Evolutionary conservation across 2,329 filamentous ascomycete species (phyloP).

Genomic region (Colletotrichum plurivorum): DNA sequence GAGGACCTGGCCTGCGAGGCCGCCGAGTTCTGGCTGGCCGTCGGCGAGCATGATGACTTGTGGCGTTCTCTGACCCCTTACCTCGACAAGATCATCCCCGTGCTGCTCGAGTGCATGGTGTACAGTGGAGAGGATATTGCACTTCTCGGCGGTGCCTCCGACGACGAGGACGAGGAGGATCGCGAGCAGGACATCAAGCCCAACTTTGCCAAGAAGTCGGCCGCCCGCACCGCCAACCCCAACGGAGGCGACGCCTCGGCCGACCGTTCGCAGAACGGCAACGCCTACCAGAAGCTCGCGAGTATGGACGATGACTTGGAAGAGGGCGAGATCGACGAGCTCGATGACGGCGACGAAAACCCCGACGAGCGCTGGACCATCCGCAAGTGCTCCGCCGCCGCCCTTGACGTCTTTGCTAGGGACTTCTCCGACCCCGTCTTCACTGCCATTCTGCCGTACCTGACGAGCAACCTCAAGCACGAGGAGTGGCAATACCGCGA

Average conservation of each 20-base stretch:
- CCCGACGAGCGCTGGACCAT: constrained; percentile 96
- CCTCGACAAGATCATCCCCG: constrained; percentile 87
- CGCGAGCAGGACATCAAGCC: constrained; percentile 92
- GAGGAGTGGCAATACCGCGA: constrained; percentile 93
- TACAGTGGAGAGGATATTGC: constrained; percentile 96
- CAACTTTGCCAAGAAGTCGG: constrained; percentile 82
- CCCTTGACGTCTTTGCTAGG: constrained; percentile 92
- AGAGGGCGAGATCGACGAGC: constrained; percentile 85
- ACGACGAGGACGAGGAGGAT: constrained; percentile 94
- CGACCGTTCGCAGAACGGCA: constrained; percentile 66
- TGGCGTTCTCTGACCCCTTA: constrained; percentile 83
- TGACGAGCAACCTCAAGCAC: constrained; percentile 91
- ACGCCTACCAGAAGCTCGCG: constrained; percentile 68
- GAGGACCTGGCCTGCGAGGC: constrained; percentile 94
- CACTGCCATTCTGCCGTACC: constrained; percentile 90
- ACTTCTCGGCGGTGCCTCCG: constrained; percentile 84
- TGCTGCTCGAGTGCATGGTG: constrained; percentile 94
- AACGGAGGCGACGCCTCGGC: constrained; percentile 68
- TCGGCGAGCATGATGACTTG: constrained; percentile 88
- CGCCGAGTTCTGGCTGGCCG: constrained; percentile 96
- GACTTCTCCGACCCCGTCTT: constrained; percentile 93
- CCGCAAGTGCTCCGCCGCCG: constrained; percentile 96
- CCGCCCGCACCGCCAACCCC: constrained; percentile 72
- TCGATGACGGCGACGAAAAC: constrained; percentile 81
- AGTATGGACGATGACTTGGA: constrained; percentile 82